Conservation (phyloP, 1,284 basidiomycete species). For the Apiotrichum siamense region DNA sequence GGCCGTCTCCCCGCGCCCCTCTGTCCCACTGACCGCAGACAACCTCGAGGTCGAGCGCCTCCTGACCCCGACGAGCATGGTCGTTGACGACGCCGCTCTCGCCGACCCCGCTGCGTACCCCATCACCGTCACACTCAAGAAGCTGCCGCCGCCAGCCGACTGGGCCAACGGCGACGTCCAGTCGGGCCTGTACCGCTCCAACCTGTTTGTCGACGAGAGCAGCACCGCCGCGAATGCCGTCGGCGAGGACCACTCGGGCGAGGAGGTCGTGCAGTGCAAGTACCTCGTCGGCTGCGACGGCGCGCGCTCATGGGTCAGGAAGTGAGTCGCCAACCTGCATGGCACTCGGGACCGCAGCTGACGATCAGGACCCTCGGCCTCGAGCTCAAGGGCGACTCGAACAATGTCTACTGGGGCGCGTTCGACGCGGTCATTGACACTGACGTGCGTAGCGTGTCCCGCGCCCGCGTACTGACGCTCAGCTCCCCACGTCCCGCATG, state of each 20-base stretch:
- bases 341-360: background rate
- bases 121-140: constrained; percentile 26
- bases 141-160: constrained; percentile 17
- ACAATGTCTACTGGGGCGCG: constrained; percentile 42
- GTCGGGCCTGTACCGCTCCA: constrained; percentile 31
- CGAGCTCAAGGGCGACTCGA: constrained; percentile 38
- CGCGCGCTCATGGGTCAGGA: constrained; percentile 23
- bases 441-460: background rate
- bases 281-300: constrained; percentile 31
- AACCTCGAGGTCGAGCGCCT: constrained; percentile 27
- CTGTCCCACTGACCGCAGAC: constrained; percentile 10
- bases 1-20: background rate
- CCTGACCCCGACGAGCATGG: constrained; percentile 18
- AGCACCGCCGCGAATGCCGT: constrained; percentile 37
- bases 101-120: constrained; percentile 25
- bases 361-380: constrained; percentile 24
- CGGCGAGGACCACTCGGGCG: constrained; percentile 39
- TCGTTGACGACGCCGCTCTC: constrained; percentile 10
- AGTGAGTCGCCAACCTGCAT: background rate
- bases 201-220: constrained; percentile 27
- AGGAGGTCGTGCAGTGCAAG: constrained; percentile 23
- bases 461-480: background rate
- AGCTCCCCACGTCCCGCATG: constrained; percentile 24
- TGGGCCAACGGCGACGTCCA: constrained; percentile 18
- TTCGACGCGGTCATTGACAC: constrained; percentile 31